Evolutionary conservation across 352 stramenopile genomes (phyloP).

Genomic region (Pythium scleroteichum): DNA sequence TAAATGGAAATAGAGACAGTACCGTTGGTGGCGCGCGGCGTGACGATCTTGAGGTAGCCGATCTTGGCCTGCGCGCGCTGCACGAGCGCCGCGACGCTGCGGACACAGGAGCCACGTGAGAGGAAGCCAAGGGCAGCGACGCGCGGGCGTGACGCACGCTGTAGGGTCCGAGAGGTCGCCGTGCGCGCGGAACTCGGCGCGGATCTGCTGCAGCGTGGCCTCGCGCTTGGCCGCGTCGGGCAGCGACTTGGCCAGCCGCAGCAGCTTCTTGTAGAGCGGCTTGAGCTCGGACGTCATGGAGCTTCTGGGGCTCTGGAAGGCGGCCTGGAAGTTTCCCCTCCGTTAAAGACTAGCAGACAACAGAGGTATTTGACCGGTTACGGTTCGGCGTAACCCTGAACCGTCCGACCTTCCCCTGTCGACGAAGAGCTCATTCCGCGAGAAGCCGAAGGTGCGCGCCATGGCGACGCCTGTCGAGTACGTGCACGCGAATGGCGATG

Average conservation of each 20-base stretch:
- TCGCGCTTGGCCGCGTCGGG: constrained; percentile 64
- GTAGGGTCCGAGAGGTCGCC: constrained; percentile 57
- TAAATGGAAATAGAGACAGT: neutral
- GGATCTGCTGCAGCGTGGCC: constrained; percentile 70
- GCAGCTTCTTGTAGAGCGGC: constrained; percentile 86
- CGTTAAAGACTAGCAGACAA: neutral
- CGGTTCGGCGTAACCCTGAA: neutral
- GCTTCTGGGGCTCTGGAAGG: too few relatives aligned
- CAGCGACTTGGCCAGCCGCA: constrained; percentile 74
- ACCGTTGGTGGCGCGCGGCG: constrained; percentile 61
- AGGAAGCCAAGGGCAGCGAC: neutral
- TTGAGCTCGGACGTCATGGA: constrained; percentile 41
- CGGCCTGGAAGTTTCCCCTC: too few relatives aligned
- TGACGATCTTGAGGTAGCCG: constrained; percentile 87
- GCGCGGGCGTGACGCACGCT: constrained; percentile 43
- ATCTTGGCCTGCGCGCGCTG: constrained; percentile 83
- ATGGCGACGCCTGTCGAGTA: constrained; percentile 59
- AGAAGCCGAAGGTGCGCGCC: constrained; percentile 5
- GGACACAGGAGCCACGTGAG: neutral
- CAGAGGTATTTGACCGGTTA: neutral
- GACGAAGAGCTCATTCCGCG: neutral
- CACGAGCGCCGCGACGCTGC: constrained; percentile 63
- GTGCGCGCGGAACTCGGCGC: constrained; percentile 69
- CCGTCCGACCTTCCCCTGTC: neutral
- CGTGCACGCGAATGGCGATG: constrained; percentile 17